Conservation (phyloP, 768 basidiomycete species). For the Mycena vitilis region DNA sequence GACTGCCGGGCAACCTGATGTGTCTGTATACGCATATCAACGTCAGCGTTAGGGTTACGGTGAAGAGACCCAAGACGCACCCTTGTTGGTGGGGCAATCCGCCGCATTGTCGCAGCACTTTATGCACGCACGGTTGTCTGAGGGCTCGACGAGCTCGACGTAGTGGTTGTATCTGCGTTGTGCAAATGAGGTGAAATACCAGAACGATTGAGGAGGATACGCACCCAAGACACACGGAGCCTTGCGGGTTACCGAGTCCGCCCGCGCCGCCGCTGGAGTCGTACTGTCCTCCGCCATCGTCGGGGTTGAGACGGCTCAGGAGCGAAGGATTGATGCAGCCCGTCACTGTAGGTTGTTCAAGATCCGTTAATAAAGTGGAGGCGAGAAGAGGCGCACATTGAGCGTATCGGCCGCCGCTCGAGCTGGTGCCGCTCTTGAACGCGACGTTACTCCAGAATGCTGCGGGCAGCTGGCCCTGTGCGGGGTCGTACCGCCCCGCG, state of each 20-base stretch:
- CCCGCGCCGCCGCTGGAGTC: slow-evolving; percentile 66
- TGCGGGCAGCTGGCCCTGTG: slow-evolving; percentile 56
- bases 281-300: slow-evolving; percentile 67
- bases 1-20: slow-evolving; percentile 62
- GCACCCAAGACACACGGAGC: slow-evolving; percentile 63
- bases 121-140: slow-evolving; percentile 63
- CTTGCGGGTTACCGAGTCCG: slow-evolving; percentile 63
- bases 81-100: slow-evolving; percentile 65
- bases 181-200: not conserved
- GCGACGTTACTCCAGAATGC: slow-evolving; percentile 65
- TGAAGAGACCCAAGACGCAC: slow-evolving; percentile 39
- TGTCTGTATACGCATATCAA: slow-evolving; percentile 48
- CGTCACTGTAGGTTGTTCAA: slow-evolving; percentile 52
- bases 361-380: no score
- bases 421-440: slow-evolving; percentile 55
- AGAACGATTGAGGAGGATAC: slow-evolving; percentile 28
- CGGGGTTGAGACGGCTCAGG: slow-evolving; percentile 58
- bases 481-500: slow-evolving; percentile 48
- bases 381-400: slow-evolving; percentile 51
- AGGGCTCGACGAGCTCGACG: slow-evolving; percentile 68
- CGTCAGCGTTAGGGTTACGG: not conserved
- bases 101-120: slow-evolving; percentile 65
- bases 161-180: slow-evolving; percentile 64
- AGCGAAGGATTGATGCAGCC: slow-evolving; percentile 62
- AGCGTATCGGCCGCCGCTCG: slow-evolving; percentile 54